Evolutionary conservation across 108 stramenopile genomes (phyloP), one percentile per base, ranked within the genome.

Genomic region (Chaetoceros tenuissimus): DNA sequence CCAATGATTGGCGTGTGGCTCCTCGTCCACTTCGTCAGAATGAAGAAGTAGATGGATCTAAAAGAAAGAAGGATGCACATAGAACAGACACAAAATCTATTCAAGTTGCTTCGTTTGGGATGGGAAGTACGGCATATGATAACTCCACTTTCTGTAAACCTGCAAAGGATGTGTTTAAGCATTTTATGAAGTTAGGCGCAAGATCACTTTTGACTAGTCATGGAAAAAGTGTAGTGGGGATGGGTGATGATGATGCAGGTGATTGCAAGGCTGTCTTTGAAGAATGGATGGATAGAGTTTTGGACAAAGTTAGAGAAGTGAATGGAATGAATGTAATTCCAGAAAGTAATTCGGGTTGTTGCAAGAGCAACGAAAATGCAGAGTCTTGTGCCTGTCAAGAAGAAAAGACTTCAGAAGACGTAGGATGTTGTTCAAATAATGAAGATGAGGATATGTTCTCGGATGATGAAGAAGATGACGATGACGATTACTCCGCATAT

Each of bases 111-210:
- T 57, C 72, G 3, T 79, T 84, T 66, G 87, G 92, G 0, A 83
- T 93, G 87, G 92, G 92, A 48, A 85, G 83, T 29, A 81, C 81
- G 18, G 92, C 79, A 23, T 93, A 93, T 55, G 82, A 81, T 40
- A 84, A 83, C 52, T 20, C 66, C 43, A 85, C 78, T 20, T 71
- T 93, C 51, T 85, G 92, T 17, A 81, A 73, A 59, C 92, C 92
- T 5, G 87, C 87, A 30, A 71, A 71, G 53, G 82, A 89, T 27
- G 81, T 82, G 13, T 78, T 81, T 46, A 45, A 53, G 0, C 40
- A 46, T 0, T 73, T 85, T 45, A 59, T 79, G 28, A 69, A 75
- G 46, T 57, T 89, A 27, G 92, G 92, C 18, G 92, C 85, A 1
- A 59, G 67, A 21, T 69, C 71, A 8, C 25, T 81, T 26, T 64